Base-by-base conservation (phyloP, 2,329 filamentous ascomycete species). In the Simplicillium sp. region DNA sequence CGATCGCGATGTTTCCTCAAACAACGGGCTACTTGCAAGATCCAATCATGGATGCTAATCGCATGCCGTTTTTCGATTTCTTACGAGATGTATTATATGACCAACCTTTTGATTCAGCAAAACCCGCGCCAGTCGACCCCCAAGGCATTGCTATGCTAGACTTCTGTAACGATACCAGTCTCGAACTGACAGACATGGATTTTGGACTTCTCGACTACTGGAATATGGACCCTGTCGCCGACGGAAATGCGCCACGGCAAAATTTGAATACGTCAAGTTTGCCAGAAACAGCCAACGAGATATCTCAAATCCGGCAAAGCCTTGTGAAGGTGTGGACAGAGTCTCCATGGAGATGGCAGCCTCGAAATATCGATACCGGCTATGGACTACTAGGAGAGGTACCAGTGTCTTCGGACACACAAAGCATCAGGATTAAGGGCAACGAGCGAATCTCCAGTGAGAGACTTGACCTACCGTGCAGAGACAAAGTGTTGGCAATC, bases 401-500 rank as follows among this genome's bases (percentile, higher is more conserved):
- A 3, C 67, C 69, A 0, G 55, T 73, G 2, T 56, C 68, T 1
- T 54, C 53, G 14, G 67, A 70, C 17, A 59, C 58, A 3, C 51
- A 57, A 4, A 60, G 53, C 29, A 54, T 60, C 6, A 58, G 64
- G 29, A 58, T 68, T 14, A 59, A 58, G 44, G 55, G 55, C 18
- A 46, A 65, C 14, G 58, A 65, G 46, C 60, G 62, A 36, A 59
- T 70, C 11, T 50, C 69, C 33, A 51, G 57, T 3, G 67, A 72
- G 34, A 67, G 59, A 35, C 49, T 76, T 14, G 64, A 70, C 20
- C 54, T 60, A 17, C 59, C 68, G 6, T 67, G 64, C 15, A 70
- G 79, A 3, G 82, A 87, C 54, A 71, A 70, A 36, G 70, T 84
- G 2, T 62, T 87, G 41, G 78, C 73, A 11, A 68, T 84, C 43